A percentile compares a stretch with the other conserved stretches of the same genome.
Conservation (phyloP, 192 early-diverging fungal species). For the Coemansia erecta region DNA sequence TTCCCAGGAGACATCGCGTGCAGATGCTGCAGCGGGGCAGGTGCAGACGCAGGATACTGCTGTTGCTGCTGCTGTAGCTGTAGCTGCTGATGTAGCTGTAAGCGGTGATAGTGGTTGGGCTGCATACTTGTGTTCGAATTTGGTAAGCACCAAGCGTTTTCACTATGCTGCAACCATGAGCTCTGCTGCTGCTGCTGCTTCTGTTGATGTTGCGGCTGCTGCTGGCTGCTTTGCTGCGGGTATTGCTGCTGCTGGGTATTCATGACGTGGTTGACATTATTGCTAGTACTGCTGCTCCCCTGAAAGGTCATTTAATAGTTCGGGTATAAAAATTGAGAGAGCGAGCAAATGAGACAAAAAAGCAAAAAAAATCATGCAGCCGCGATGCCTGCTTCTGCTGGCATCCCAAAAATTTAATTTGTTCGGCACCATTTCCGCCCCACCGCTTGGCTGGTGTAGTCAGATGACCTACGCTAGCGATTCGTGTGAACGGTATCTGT, state of each 20-base stretch:
- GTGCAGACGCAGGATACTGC: not conserved
- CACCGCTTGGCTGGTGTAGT: too few species aligned
- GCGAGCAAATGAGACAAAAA: not conserved
- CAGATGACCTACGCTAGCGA: too few species aligned
- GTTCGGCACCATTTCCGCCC: too few species aligned
- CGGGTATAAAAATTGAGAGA: too few species aligned
- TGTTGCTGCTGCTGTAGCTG: constrained; percentile 6
- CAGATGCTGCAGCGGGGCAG: not conserved
- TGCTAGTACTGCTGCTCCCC: constrained; percentile 1
- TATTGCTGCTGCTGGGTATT: constrained; percentile 1
- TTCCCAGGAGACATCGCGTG: constrained; percentile 3
- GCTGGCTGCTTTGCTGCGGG: not conserved
- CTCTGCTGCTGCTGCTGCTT: constrained; percentile 1
- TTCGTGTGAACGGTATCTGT: too few species aligned
- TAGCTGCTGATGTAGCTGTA: constrained; percentile 4
- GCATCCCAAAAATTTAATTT: too few species aligned
- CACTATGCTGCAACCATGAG: not conserved
- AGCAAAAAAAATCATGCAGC: constrained; percentile 6
- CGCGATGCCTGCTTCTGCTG: too few species aligned
- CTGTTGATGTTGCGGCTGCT: not conserved
- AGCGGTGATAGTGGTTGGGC: not conserved
- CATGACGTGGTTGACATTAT: not conserved
- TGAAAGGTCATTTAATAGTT: constrained; percentile 3
- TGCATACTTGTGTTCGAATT: constrained; percentile 5
- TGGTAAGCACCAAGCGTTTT: not conserved